These are phyloP conservation scores for Babesia caballi DNA, from an alignment of 169 alveolate genomes.

Conservation along the genomic window DNA sequence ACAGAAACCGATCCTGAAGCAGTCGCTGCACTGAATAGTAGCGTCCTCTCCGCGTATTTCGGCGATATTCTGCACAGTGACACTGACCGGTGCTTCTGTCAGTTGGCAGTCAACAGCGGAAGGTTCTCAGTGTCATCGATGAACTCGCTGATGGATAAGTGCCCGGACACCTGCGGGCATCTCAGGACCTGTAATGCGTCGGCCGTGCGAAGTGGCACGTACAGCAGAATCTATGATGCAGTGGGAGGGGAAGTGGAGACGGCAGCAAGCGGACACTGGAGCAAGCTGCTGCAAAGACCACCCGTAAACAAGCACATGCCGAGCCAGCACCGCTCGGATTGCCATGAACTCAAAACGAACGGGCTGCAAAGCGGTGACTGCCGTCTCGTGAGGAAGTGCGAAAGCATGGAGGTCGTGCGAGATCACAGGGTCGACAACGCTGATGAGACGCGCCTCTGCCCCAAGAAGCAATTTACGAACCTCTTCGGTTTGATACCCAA, in stretches of 20 bases:
- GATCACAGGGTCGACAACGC: background rate
- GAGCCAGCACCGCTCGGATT: no score
- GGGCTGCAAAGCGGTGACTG: no score
- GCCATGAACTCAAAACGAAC: no score
- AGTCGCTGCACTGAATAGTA: no score
- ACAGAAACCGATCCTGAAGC: no score
- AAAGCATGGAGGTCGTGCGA: background rate
- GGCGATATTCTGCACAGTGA: background rate
- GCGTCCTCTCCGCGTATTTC: no score
- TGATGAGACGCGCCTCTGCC: background rate
- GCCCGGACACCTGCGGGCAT: background rate
- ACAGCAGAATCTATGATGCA: background rate
- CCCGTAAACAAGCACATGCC: no score
- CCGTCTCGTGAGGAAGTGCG: background rate
- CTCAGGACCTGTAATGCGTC: background rate
- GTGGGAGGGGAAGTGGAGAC: no score
- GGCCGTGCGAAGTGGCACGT: background rate
- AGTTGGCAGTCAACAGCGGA: background rate
- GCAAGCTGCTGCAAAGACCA: no score
- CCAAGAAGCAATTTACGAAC: background rate
- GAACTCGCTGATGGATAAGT: background rate
- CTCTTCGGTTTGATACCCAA: background rate
- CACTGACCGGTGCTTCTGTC: background rate
- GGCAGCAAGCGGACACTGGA: no score
- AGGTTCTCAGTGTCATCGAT: background rate